Base-by-base conservation (phyloP, 805 yeast species). In the Yamadazyma nakazawae region DNA sequence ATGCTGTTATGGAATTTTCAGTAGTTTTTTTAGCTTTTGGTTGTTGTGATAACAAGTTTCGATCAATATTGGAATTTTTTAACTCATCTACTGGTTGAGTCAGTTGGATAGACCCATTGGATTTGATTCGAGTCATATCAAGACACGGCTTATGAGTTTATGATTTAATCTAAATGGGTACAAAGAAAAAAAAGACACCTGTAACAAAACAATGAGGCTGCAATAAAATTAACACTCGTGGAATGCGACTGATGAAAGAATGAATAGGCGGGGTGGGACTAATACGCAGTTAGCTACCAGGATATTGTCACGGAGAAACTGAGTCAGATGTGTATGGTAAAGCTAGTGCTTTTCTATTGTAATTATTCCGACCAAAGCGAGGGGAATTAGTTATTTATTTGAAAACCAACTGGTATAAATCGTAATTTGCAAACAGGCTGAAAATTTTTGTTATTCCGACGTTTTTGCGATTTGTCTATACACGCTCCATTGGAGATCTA, bases 391-490 rank as follows among this genome's bases (percentile, higher is more conserved):
- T 34, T 10, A 19, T 5, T 36, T 12, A 36, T 3, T 18, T 36
- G n/a, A 17, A 36, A 36, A 11, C 24, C 16, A 37, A 37, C 8
- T 13, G 17, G 30, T 37, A 14, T 17, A 16, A 26, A 26, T 10
- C 19, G n/a, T 38, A 19, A 14, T 38, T 17, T 26, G 13, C 19
- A 26, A 26, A n/a, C 11, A 34, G 37, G 19, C 25, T 38, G 41
- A 38, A 38, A 38, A 38, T 38, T 38, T 38, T 38, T 38, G 41
- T 25, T 10, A 21, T 26, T 25, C 34, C 41, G 41, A 38, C 41
- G 34, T 38, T 25, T 28, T 19, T 38, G 41, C 32, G 41, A 38
- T 26, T 38, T 38, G 41, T 24, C 32, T 25, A 38, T 26, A 26
- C 41, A 38, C 41, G 41, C 41, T 38, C 10, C 8, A 5, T 28